Percentiles rank a stretch among this genome's conserved stretches.
Conservation (phyloP, 2,329 filamentous ascomycete genomes). For the Aspergillus viridinutans region DNA sequence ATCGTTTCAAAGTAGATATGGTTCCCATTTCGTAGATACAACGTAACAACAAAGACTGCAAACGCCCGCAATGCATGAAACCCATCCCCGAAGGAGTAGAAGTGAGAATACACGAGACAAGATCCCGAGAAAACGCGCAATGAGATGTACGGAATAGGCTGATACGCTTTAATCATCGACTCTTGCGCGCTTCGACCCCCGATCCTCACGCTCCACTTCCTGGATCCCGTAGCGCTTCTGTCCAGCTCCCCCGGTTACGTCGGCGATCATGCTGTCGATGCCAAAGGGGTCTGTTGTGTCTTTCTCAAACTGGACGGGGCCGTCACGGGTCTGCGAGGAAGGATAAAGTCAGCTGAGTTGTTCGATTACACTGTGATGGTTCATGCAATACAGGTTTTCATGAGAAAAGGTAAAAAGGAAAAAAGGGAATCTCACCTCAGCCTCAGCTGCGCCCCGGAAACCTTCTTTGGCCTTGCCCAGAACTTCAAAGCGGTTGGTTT, state of each 20-base stretch:
- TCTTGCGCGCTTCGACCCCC: constrained; percentile 64
- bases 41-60: constrained; percentile 6
- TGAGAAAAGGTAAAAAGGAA: constrained; percentile 2
- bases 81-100: constrained; percentile 3
- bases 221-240: constrained; percentile 45
- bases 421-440: constrained; percentile 58
- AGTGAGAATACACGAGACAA: constrained; percentile 8
- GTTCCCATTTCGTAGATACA: constrained; percentile 1
- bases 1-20: constrained; percentile 1
- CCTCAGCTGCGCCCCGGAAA: constrained; percentile 78
- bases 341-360: neutral
- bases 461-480: constrained; percentile 77
- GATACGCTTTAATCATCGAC: constrained; percentile 56
- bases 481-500: constrained; percentile 80
- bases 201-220: constrained; percentile 33
- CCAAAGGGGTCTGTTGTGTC: constrained; percentile 84
- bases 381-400: neutral
- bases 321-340: constrained; percentile 64
- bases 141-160: neutral
- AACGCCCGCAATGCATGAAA: constrained; percentile 29
- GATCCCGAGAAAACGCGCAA: constrained; percentile 1
- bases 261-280: constrained; percentile 87
- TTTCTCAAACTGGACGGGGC: constrained; percentile 95
- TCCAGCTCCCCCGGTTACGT: constrained; percentile 58
- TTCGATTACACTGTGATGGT: neutral